Base-by-base conservation (phyloP, 2,329 filamentous ascomycete species). In the Amauroascus verrucosus region DNA sequence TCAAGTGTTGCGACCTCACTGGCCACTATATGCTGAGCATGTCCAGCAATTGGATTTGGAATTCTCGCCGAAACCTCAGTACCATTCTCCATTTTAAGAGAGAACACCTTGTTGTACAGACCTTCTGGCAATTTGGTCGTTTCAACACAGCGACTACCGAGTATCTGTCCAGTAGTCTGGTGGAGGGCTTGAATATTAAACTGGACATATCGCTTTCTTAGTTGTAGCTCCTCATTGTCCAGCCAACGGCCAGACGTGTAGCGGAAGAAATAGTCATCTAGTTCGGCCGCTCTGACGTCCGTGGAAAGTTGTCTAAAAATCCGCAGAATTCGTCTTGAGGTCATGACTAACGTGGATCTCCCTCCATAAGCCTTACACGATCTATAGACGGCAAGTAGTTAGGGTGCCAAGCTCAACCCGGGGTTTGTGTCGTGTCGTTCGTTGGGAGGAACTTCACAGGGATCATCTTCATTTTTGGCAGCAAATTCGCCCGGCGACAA, bases 171-270 rank as follows among this genome's bases (percentile, higher is more conserved):
- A 16, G 66, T 65, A 37, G 64, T 57, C 6, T 58, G 46, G 53
- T 65, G 54, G 0, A 72, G 63, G 26, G 58, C 62, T 43, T 59
- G 22, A 6, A 70, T 59, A 59, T 71, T 62, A 55, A 71, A 72
- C 7, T 45, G 46, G n/a, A 58, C 44, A 52, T 64, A 63, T 37
- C 67, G 62, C 20, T 60, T 60, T 55, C 58, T 53, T 22, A 67
- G 58, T 53, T 66, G 63, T 5, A 26, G 43, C 9, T 64, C 44
- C 50, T 71, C 69, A 51, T 71, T 57, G 61, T 62, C 63, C 45
- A 68, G 52, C 64, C 65, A 68, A 45, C 67, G 58, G 26, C 65
- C 66, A 50, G 62, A 60, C 2, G 62, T 64, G 51, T 66, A 68
- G 57, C 47, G 24, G 32, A 62, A 62, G 41, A 35, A 35, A n/a